Evolutionary conservation across 2,329 filamentous ascomycete genomes (phyloP).

Genomic region (Alternaria postmessia): DNA sequence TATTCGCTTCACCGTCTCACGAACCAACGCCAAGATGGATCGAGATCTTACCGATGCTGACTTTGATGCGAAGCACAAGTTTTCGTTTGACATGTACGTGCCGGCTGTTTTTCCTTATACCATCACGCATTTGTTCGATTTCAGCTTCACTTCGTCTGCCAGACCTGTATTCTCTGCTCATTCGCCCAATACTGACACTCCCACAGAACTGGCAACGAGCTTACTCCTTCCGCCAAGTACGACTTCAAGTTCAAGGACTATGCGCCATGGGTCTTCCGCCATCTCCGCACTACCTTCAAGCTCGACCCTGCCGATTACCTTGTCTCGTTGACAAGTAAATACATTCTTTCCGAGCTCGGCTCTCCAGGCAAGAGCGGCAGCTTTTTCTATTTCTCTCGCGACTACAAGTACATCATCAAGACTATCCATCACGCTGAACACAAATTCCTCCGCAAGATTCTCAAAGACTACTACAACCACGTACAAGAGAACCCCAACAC

Average conservation of each 20-base stretch:
- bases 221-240: conserved; percentile 98
- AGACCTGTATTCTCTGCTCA: conserved; percentile 9
- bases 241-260: conserved; percentile 99
- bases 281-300: conserved; percentile 84
- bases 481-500: conserved; percentile 95
- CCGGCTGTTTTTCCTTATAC: conserved; percentile 27
- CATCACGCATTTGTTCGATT: conserved; percentile 22
- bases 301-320: conserved; percentile 97
- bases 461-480: conserved; percentile 93
- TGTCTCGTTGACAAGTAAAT: conserved; percentile 97
- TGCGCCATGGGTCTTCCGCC: conserved; percentile 98
- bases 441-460: conserved; percentile 82
- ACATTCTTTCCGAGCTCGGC: conserved; percentile 95
- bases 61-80: conserved; percentile 95
- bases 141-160: conserved; percentile 22
- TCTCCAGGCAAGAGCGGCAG: conserved; percentile 98
- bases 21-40: conserved; percentile 96
- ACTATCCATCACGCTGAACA: conserved; percentile 97
- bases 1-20: conserved; percentile 94
- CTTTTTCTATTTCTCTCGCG: conserved; percentile 99
- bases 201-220: conserved; percentile 86
- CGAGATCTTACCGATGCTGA: conserved; percentile 88
- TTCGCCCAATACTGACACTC: conserved; percentile 40
- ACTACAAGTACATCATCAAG: conserved; percentile 99
- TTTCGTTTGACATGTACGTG: conserved; percentile 95